Percentiles rank a stretch among this genome's conserved stretches.
These are phyloP conservation scores for Funneliformis geosporum DNA, from an alignment of 192 early-diverging fungal species.

Conservation along the genomic window DNA sequence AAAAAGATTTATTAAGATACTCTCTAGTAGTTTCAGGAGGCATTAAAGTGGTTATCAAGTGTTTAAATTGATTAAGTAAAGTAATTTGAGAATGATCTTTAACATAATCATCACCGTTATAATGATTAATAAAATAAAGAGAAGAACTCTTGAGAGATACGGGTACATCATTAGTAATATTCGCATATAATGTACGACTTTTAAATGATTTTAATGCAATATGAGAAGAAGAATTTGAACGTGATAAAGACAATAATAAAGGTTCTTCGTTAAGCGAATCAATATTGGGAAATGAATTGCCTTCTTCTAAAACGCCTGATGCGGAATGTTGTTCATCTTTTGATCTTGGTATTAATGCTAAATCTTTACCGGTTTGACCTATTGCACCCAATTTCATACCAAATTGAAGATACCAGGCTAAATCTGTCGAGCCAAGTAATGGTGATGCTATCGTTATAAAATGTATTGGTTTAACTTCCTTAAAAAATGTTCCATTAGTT, in stretches of 20 bases:
- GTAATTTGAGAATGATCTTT: conserved; percentile 6
- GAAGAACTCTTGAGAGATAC: conserved; percentile 43
- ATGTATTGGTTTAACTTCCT: conserved; percentile 40
- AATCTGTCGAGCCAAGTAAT: conserved; percentile 45
- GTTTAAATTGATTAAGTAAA: conserved; percentile 30
- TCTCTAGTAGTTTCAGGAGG: conserved; percentile 27
- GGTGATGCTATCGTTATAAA: conserved; percentile 53
- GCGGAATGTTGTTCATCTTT: not conserved
- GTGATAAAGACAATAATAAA: conserved; percentile 45
- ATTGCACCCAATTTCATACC: conserved; percentile 39
- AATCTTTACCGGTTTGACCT: conserved; percentile 57
- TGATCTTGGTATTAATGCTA: conserved; percentile 34
- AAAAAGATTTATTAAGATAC: conserved; percentile 28
- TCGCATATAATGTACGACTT: conserved; percentile 49
- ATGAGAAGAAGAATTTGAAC: conserved; percentile 40
- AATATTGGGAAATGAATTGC: not conserved
- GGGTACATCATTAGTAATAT: conserved; percentile 51
- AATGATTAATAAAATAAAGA: conserved; percentile 28
- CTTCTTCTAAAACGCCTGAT: not conserved
- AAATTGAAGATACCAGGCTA: conserved; percentile 40
- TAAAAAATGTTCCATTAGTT: conserved; percentile 49
- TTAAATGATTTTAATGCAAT: conserved; percentile 38
- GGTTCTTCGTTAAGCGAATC: conserved; percentile 33
- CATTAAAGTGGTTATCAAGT: conserved; percentile 23
- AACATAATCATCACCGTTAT: conserved; percentile 38